Evolutionary conservation across 805 yeast species (phyloP), one percentile per base, ranked within the genome.

Genomic region (Candida easanensis): DNA sequence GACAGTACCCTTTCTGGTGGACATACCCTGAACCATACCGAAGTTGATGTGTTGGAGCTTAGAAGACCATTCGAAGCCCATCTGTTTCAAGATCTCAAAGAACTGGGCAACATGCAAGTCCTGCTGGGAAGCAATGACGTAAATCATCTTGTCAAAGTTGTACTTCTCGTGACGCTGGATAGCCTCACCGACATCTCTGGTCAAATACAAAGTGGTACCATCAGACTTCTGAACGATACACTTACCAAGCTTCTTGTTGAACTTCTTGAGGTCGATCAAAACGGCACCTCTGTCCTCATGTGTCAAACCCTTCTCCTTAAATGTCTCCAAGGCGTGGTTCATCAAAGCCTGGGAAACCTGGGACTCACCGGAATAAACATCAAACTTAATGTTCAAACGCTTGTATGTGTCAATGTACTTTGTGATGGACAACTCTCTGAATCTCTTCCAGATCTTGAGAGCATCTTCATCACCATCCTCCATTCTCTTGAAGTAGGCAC

Each of bases 21-120:
- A 85, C 99, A 93, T 93, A 57, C 99, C 99, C 61, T 80, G 85
- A 39, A 93, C 99, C 95, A 93, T 85, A 66, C 99, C 99, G 57
- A 90, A 93, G 69, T 85, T 91, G 56, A 93, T 77, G 66, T 91
- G 98, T 58, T 75, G 76, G 56, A 91, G 71, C 46, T 74, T 76
- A 51, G 78, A 70, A 38, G 96, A 90, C 97, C 97, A 93, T 49
- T 79, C 83, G 64, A 75, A 80, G 36, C 88, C 97, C 84, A 91
- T 77, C 68, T 87, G 87, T 58, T 90, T 90, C 62, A 93, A 73
- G 53, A 89, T 88, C 69, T 89, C 95, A 67, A 93, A 91, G 64
- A 93, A 87, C 70, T 93, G 99, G 43, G 90, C 90, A 51, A 79
- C 73, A 63, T 93, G 97, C 57, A 93, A 77, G 67, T 93, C 98